Evolutionary conservation across 257 asterid species (phyloP).

Genomic region (Phtheirospermum japonicum): DNA sequence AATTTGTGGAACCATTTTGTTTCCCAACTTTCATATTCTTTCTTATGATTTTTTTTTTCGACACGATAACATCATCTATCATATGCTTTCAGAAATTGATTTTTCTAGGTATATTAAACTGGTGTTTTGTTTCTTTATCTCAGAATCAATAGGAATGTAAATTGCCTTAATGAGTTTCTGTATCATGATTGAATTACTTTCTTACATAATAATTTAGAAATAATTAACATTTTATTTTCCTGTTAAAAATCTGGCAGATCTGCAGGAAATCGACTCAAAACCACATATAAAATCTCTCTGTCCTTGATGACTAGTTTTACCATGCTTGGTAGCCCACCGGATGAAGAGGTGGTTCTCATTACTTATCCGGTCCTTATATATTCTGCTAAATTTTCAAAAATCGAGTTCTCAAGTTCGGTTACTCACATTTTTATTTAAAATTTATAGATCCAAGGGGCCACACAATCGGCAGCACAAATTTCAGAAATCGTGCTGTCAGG

Average conservation of each 20-base stretch:
- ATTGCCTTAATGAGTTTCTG: not conserved
- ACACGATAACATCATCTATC: not conserved
- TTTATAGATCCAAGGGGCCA: slow-evolving; percentile 29
- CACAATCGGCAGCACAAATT: slow-evolving; percentile 22
- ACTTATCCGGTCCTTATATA: not conserved
- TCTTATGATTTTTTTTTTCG: not conserved
- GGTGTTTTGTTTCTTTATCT: not conserved
- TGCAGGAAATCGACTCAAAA: slow-evolving; percentile 20
- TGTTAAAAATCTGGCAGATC: slow-evolving; percentile 28
- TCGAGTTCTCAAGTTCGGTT: slow-evolving; percentile 14
- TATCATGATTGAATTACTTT: not conserved
- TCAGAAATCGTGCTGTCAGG: slow-evolving; percentile 50
- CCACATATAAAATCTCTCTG: slow-evolving; percentile 19
- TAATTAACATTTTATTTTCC: slow-evolving; percentile 2
- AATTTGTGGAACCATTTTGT: too few species aligned
- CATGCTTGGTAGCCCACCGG: slow-evolving; percentile 15
- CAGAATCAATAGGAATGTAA: not conserved
- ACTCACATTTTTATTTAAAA: slow-evolving; percentile 10
- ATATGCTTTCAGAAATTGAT: not conserved
- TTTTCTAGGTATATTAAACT: not conserved
- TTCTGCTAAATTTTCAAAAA: slow-evolving; percentile 4
- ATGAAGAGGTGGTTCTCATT: slow-evolving; percentile 28
- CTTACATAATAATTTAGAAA: not conserved
- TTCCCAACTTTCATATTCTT: not conserved
- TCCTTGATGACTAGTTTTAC: slow-evolving; percentile 32